Evolutionary conservation across 1,284 basidiomycete species (phyloP).

Genomic region (Tausonia pullulans): DNA sequence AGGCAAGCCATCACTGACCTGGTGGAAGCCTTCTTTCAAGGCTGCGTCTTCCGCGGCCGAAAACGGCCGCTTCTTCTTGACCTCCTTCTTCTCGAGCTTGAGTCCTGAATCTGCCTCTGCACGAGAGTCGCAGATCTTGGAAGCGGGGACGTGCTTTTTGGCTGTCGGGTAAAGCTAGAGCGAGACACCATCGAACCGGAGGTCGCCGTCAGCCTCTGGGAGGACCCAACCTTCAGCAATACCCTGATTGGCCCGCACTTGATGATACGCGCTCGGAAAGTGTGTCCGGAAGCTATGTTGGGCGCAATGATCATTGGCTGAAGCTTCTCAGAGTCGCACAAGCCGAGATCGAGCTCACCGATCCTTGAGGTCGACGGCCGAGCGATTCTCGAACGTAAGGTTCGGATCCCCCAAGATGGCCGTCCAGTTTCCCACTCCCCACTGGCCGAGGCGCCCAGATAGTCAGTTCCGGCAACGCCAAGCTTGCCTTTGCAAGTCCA

Average conservation of each 20-base stretch:
- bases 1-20: background rate
- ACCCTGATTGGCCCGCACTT: background rate
- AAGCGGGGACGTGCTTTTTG: background rate
- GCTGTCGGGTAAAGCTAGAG: constrained; percentile 4
- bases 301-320: too few species aligned
- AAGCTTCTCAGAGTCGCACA: too few species aligned
- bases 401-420: constrained; percentile 1
- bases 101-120: background rate
- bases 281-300: background rate
- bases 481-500: background rate
- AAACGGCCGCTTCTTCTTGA: constrained; percentile 8
- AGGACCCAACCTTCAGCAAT: background rate
- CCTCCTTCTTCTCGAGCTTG: constrained; percentile 6
- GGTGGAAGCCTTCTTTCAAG: constrained; percentile 3
- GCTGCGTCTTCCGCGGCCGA: background rate
- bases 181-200: too few species aligned
- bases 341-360: background rate
- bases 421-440: constrained; percentile 8
- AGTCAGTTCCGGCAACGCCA: background rate
- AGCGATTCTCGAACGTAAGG: background rate
- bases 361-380: constrained; percentile 8
- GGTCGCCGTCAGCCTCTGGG: background rate
- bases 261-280: constrained; percentile 3
- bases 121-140: background rate
- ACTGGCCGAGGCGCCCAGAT: background rate